Evolutionary conservation across 139 green algal genomes (phyloP), one percentile per base, ranked within the genome.

Genomic region (Haematococcus sp.): DNA sequence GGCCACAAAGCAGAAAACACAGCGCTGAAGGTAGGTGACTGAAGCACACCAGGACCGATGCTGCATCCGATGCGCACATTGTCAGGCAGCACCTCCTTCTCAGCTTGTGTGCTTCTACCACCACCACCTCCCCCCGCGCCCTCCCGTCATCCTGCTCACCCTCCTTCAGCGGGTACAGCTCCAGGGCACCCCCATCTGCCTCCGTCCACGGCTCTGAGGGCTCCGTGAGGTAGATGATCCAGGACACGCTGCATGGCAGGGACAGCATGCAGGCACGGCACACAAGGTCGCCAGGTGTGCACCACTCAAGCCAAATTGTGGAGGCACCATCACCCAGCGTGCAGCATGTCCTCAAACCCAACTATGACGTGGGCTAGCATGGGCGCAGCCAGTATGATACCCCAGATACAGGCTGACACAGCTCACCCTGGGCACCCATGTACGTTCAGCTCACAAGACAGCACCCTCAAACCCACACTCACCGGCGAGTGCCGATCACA

Each of bases 201-300:
- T 72, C 75, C 0, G 55, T 81, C 92, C 92, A 97, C 0, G 58
- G 55, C 9, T 87, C 76, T 28, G 95, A 90, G 0, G 93, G 92
- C 82, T 97, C 92, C 22, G 92, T 95, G 7, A 97, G 83, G 79
- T 97, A 97, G 35, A 97, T 87, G 70, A 97, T 97, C 81, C 87
- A 97, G 0, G 87, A 94, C 49, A 97, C 88, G 2, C 84, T 75
- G 23, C 92, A 86, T 61, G 82, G 89, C 7, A n/a, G n/a, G n/a
- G n/a, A n/a, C n/a, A n/a, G n/a, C n/a, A n/a, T n/a, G n/a, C n/a
- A n/a, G n/a, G n/a, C n/a, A n/a, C n/a, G n/a, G n/a, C n/a, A n/a
- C n/a, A n/a, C n/a, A n/a, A n/a, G n/a, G n/a, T n/a, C n/a, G n/a
- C n/a, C n/a, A n/a, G n/a, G n/a, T n/a, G n/a, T 55, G 46, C 15